Evolutionary conservation across 441 rosid genomes (phyloP), one percentile per base, ranked within the genome.

Genomic region (Cnidoscolus chayamansa): DNA sequence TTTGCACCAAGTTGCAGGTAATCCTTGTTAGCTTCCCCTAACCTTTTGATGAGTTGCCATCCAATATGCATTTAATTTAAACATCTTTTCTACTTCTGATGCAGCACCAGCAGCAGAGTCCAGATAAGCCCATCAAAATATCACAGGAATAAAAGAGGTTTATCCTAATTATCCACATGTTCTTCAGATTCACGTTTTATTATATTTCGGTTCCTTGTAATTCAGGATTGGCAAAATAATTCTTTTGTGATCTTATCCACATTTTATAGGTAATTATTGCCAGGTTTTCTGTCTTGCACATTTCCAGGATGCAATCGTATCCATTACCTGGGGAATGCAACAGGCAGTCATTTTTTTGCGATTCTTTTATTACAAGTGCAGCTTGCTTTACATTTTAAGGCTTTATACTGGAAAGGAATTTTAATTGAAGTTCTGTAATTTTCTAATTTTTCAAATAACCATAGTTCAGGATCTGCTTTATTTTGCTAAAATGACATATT

Each of bases 1-100:
- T 86, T n/a, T 83, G 95, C 57, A 70, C 82, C 13, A 79, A 81
- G 73, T 60, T 89, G 75, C 86, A 82, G 90, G 89, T 87, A 82
- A 81, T 25, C 51, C 30, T 67, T 11, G 8, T 60, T 43, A 31
- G 67, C 56, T 76, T 72, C 55, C 67, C 63, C 35, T 62, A 60
- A 50, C 55, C 62, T 64, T 45, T 63, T 0, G 49, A 30, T 13
- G 32, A 51, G 72, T 10, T 60, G 19, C 56, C 48, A 43, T 69
- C 60, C 54, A 11, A n/a, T 53, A 12, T 49, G 65, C 65, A 15
- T 57, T 48, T 60, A 64, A 71, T 70, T 35, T 63, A 72, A 68
- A 76, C 62, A 59, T 37, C 63, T 70, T 81, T 66, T 74, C 68
- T 79, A 65, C 71, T 73, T 73, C 76, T 78, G 76, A 75, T 77